These are phyloP conservation scores for Berberis thunbergii DNA, from an alignment of 164 flowering plant species.

Conservation along the genomic window DNA sequence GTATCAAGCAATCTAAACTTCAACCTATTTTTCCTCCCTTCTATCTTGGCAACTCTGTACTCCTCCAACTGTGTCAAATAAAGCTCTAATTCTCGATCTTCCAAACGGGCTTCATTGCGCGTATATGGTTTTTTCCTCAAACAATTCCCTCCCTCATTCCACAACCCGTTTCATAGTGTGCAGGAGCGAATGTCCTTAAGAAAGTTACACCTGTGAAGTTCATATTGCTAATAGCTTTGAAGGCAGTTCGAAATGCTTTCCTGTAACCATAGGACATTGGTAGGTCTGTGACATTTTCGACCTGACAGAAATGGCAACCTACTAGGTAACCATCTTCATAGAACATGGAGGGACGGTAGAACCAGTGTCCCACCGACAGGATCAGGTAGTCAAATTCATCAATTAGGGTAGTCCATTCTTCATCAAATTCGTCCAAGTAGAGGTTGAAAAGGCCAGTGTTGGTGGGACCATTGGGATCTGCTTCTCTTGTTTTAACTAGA, in stretches of 20 bases:
- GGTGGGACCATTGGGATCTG: slow-evolving; percentile 2
- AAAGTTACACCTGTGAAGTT: slow-evolving; percentile 34
- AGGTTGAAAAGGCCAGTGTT: slow-evolving; percentile 21
- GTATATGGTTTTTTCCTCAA: slow-evolving; percentile 37
- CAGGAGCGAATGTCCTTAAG: slow-evolving; percentile 54
- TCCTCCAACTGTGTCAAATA: slow-evolving; percentile 32
- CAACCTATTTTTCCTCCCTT: slow-evolving; percentile 19
- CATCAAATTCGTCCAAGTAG: slow-evolving; percentile 35
- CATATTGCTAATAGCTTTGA: slow-evolving; percentile 33
- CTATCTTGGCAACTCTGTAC: slow-evolving; percentile 21
- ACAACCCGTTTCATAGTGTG: slow-evolving; percentile 56
- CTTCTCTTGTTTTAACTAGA: slow-evolving; percentile 11
- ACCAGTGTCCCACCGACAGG: slow-evolving; percentile 67
- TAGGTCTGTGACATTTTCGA: slow-evolving; percentile 32
- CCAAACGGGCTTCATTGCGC: slow-evolving; percentile 22
- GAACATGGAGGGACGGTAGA: slow-evolving; percentile 34
- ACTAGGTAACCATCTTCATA: slow-evolving; percentile 27
- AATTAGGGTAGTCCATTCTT: slow-evolving; percentile 31
- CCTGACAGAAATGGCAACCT: slow-evolving; percentile 47
- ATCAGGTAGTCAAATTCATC: slow-evolving; percentile 48
- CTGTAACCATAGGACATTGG: slow-evolving; percentile 36
- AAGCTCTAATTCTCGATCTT: slow-evolving; percentile 16
- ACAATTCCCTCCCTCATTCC: slow-evolving; percentile 72
- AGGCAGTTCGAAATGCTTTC: slow-evolving; percentile 44
- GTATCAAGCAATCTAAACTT: slow-evolving; percentile 28